phyloP scores from a whole-genome alignment of 768 basidiomycete genomes.

The Tubosaeta sp. region DNA sequence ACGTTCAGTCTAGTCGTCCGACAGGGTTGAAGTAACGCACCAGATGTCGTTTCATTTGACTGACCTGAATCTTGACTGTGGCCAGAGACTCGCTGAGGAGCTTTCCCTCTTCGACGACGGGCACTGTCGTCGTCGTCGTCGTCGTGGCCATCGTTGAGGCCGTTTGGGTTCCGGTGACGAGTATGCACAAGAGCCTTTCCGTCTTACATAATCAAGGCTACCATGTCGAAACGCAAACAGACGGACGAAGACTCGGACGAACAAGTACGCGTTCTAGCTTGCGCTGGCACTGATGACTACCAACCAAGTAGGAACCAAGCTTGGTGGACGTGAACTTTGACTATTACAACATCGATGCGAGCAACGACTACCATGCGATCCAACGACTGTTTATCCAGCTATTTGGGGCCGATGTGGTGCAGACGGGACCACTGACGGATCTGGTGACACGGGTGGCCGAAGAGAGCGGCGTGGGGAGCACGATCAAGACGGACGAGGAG shows the following conservation, averaged over 20 bases:
- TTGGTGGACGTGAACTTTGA: constrained; percentile 54
- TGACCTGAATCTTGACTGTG: constrained; percentile 86
- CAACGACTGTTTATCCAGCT: constrained; percentile 69
- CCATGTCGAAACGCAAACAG: constrained; percentile 57
- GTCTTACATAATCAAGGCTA: constrained; percentile 16
- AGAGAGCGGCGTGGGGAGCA: constrained; percentile 78
- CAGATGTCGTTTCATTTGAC: constrained; percentile 92
- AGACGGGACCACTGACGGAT: constrained; percentile 72
- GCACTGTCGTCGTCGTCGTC: constrained; percentile 24
- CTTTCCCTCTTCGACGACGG: constrained; percentile 72
- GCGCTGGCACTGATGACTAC: constrained; percentile 17
- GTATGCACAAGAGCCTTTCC: neutral
- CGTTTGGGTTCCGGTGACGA: neutral
- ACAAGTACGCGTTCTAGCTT: constrained; percentile 31
- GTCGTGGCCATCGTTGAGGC: constrained; percentile 21
- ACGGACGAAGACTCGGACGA: constrained; percentile 33
- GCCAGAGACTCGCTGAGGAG: constrained; percentile 79
- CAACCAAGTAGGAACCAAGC: constrained; percentile 8
- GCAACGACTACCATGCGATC: constrained; percentile 81
- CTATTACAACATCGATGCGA: constrained; percentile 84
- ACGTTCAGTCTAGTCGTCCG: neutral
- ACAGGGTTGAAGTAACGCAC: constrained; percentile 39
- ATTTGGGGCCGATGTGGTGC: constrained; percentile 67
- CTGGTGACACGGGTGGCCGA: constrained; percentile 69
- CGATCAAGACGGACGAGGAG: constrained; percentile 77